Percentiles rank a stretch among this genome's conserved stretches.
phyloP scores from a whole-genome alignment of 2,329 filamentous ascomycete species.

The Microsporum audouinii region DNA sequence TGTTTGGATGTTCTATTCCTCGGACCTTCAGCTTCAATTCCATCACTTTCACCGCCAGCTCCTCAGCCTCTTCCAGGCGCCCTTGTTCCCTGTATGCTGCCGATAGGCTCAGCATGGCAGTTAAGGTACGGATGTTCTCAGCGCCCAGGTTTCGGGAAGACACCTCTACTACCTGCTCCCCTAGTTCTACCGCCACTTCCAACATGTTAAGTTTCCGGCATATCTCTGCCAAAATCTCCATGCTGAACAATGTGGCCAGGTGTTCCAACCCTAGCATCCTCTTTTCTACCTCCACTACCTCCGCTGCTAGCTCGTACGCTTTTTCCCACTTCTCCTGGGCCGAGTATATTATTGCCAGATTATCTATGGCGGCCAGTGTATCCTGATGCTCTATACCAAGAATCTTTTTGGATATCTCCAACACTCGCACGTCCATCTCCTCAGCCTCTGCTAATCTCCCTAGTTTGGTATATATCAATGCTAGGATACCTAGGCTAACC shows the following conservation, averaged over 20 bases:
- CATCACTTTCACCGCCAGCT: not conserved
- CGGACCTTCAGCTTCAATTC: slow-evolving; percentile 6
- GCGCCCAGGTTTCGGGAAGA: slow-evolving; percentile 9
- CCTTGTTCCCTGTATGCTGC: slow-evolving; percentile 9
- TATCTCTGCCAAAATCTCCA: not conserved
- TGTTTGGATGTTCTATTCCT: slow-evolving; percentile 14
- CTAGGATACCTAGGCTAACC: too few relatives aligned
- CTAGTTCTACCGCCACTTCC: not conserved
- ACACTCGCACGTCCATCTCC: too few relatives aligned
- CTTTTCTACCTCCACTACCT: too few relatives aligned
- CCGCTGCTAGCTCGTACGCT: too few relatives aligned
- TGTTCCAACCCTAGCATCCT: not conserved
- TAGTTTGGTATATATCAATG: too few relatives aligned
- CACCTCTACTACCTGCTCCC: slow-evolving; percentile 4
- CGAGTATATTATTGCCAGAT: too few relatives aligned
- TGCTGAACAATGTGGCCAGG: not conserved
- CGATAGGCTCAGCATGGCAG: slow-evolving; percentile 14
- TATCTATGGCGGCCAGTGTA: too few relatives aligned
- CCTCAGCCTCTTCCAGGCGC: slow-evolving; percentile 11
- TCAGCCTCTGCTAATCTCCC: too few relatives aligned
- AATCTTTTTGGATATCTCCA: too few relatives aligned
- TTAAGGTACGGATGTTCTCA: slow-evolving; percentile 15
- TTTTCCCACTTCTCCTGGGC: too few relatives aligned
- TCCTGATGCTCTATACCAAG: too few relatives aligned
- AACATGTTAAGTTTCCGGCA: not conserved